phyloP scores from a whole-genome alignment of 2,329 filamentous ascomycete species.

The Sphaerulina populicola region DNA sequence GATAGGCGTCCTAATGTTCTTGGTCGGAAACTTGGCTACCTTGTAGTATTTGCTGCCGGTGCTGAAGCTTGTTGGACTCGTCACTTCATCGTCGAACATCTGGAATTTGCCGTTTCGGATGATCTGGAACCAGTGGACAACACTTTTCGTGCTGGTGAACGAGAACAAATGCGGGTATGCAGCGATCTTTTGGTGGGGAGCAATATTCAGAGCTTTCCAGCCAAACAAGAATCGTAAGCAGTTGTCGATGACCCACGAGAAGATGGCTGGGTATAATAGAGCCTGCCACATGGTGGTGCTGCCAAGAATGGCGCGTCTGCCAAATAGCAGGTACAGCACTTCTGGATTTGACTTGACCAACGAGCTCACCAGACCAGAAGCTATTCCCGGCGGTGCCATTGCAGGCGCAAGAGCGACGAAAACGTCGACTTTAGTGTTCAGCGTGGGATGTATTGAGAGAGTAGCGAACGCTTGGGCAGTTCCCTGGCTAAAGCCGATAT shows the following conservation, averaged over 20 bases:
- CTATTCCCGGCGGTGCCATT: conserved; percentile 88
- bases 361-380: conserved; percentile 83
- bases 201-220: conserved; percentile 81
- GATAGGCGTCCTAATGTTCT: conserved; percentile 93
- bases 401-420: conserved; percentile 94
- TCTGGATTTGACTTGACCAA: conserved; percentile 90
- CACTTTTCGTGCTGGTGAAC: conserved; percentile 90
- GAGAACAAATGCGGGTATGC: conserved; percentile 95
- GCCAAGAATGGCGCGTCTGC: conserved; percentile 79
- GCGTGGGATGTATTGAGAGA: conserved; percentile 78
- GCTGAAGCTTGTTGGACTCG: conserved; percentile 62
- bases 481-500: conserved; percentile 94
- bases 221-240: conserved; percentile 77
- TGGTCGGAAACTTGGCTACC: conserved; percentile 89
- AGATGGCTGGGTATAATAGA: conserved; percentile 88
- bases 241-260: conserved; percentile 77
- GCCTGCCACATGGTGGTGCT: conserved; percentile 97
- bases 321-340: conserved; percentile 86
- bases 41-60: conserved; percentile 81
- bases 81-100: conserved; percentile 95
- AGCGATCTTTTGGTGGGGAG: conserved; percentile 78
- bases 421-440: conserved; percentile 89
- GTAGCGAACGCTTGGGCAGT: conserved; percentile 95
- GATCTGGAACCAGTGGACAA: conserved; percentile 99
- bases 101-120: conserved; percentile 94